Percentiles rank a stretch among this genome's conserved stretches.
These are phyloP conservation scores for Diaporthe humulicola DNA, from an alignment of 2,329 filamentous ascomycete genomes.

Conservation along the genomic window DNA sequence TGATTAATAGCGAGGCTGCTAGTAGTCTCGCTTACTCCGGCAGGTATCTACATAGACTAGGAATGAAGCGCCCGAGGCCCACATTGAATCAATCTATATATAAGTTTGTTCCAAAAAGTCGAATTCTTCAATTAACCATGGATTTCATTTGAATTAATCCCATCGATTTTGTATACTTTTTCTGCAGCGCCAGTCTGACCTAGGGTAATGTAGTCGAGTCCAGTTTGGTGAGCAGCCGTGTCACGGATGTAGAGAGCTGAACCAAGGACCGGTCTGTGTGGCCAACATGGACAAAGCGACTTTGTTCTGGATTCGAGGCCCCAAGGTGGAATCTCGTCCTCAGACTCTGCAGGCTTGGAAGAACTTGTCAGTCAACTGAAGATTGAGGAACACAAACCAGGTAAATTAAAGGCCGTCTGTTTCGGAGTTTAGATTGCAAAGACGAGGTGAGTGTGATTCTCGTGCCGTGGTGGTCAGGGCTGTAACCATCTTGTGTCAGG, in stretches of 20 bases:
- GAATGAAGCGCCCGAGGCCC: not conserved
- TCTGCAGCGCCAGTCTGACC: no score
- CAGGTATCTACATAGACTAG: no score
- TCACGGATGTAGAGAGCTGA: no score
- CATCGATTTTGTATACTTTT: not conserved
- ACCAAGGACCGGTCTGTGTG: no score
- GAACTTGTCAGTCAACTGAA: not conserved
- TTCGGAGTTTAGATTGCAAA: no score
- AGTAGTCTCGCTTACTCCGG: not conserved
- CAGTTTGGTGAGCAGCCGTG: not conserved
- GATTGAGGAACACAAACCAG: not conserved
- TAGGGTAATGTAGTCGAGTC: no score
- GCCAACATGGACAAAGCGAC: no score
- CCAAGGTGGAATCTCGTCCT: no score
- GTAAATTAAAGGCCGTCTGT: not conserved
- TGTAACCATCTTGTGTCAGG: not conserved
- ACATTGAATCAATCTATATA: not conserved
- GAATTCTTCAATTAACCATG: not conserved
- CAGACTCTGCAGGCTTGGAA: not conserved
- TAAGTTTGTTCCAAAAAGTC: not conserved
- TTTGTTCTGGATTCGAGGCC: not conserved
- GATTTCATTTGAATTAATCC: not conserved
- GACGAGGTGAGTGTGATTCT: not conserved
- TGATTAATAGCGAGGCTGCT: slow-evolving; percentile 8
- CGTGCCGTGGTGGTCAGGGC: not conserved